These are phyloP conservation scores for Phaeoacremonium minimum DNA, from an alignment of 2,329 filamentous ascomycete species.

Conservation along the genomic window DNA sequence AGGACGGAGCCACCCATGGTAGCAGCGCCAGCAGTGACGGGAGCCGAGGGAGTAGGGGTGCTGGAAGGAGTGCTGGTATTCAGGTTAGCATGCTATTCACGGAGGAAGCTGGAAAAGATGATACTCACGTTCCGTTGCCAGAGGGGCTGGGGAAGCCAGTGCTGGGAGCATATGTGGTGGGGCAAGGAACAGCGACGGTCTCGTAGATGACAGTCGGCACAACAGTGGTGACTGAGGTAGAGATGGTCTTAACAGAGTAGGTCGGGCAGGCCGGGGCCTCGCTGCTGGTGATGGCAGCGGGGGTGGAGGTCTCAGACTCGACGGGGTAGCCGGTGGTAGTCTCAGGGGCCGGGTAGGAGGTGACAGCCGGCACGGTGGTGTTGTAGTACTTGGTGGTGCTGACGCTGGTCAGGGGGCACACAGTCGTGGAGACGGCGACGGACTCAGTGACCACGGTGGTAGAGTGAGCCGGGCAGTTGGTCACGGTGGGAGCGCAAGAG, in stretches of 20 bases:
- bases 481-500: constrained; percentile 51
- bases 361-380: constrained; percentile 24
- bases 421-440: constrained; percentile 38
- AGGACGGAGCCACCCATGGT: constrained; percentile 48
- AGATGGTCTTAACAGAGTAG: constrained; percentile 45
- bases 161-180: constrained; percentile 18
- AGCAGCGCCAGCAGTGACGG: constrained; percentile 47
- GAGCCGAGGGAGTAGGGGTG: constrained; percentile 24
- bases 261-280: constrained; percentile 20
- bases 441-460: constrained; percentile 32
- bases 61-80: constrained; percentile 21
- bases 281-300: constrained; percentile 8
- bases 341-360: constrained; percentile 13
- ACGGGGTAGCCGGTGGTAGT: constrained; percentile 12
- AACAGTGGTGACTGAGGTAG: constrained; percentile 52
- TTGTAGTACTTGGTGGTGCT: constrained; percentile 1
- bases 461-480: constrained; percentile 42
- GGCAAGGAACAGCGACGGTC: constrained; percentile 38
- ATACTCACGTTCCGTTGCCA: constrained; percentile 26
- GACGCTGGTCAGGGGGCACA: constrained; percentile 24
- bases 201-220: constrained; percentile 48
- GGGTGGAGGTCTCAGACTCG: constrained; percentile 12
- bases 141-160: constrained; percentile 13
- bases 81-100: constrained; percentile 9
- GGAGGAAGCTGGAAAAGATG: background rate